phyloP scores from a whole-genome alignment of 495 filamentous ascomycete genomes.

The Diplogelasinospora grovesii region DNA sequence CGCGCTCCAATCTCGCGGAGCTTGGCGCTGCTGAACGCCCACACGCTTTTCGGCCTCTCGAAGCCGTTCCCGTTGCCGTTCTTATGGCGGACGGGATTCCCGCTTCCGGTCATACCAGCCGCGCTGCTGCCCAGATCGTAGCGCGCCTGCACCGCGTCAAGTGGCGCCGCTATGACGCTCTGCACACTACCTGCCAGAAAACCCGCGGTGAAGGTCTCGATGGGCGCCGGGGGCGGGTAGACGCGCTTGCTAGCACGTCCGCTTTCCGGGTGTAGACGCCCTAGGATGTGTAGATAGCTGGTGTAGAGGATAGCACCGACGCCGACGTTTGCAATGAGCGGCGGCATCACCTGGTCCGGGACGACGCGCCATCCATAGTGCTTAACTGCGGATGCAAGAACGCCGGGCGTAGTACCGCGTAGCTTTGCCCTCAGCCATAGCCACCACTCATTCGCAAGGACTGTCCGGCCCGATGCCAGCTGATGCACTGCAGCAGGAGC shows the following conservation, averaged over 20 bases:
- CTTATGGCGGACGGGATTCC: slow-evolving; percentile 47
- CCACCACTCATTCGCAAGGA: slow-evolving; percentile 10
- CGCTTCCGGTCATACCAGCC: slow-evolving; percentile 19
- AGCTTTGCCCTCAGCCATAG: slow-evolving; percentile 52
- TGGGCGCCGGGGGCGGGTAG: slow-evolving; percentile 64
- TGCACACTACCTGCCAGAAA: slow-evolving; percentile 72
- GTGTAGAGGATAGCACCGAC: slow-evolving; percentile 85
- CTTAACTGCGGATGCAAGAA: slow-evolving; percentile 71
- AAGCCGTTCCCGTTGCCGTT: slow-evolving; percentile 22
- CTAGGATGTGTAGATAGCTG: slow-evolving; percentile 75
- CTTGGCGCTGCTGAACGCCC: slow-evolving; percentile 69
- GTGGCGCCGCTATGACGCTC: slow-evolving; percentile 72
- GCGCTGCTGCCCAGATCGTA: slow-evolving; percentile 44
- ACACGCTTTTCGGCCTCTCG: slow-evolving; percentile 65
- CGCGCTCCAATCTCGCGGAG: slow-evolving; percentile 69
- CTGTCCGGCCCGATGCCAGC: neutral
- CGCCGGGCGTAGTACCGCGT: slow-evolving; percentile 66
- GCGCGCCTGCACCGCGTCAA: slow-evolving; percentile 82
- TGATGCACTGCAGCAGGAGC: neutral
- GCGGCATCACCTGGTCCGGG: slow-evolving; percentile 81
- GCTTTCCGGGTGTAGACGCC: slow-evolving; percentile 63
- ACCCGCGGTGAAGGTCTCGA: slow-evolving; percentile 66
- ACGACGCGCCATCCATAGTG: slow-evolving; percentile 81
- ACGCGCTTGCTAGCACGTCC: slow-evolving; percentile 60
- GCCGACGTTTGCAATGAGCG: slow-evolving; percentile 76